Conservation (phyloP, 1,139 yeast species). For the Magnusiomyces clavatus region DNA sequence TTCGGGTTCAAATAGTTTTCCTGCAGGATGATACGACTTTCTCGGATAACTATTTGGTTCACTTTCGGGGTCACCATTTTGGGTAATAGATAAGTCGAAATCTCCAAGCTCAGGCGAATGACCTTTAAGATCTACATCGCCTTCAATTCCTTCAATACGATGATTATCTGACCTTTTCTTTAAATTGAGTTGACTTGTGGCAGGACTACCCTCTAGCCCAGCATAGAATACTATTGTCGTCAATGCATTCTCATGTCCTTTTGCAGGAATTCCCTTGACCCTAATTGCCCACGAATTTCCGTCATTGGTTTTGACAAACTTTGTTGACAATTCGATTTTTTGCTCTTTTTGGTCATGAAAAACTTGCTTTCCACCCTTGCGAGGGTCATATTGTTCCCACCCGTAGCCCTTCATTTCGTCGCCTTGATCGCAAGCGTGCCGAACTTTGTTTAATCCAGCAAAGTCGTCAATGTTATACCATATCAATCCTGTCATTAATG, state of each 20-base stretch:
- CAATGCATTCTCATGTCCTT: conserved; percentile 4
- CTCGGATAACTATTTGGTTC: conserved; percentile 27
- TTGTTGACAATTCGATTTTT: conserved; percentile 56
- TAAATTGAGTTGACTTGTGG: conserved; percentile 31
- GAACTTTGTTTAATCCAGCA: conserved; percentile 49
- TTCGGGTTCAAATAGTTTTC: conserved; percentile 28
- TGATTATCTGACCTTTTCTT: conserved; percentile 20
- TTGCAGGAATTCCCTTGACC: conserved; percentile 50
- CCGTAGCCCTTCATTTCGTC: conserved; percentile 72
- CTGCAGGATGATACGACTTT: conserved; percentile 22
- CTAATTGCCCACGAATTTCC: conserved; percentile 66
- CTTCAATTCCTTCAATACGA: conserved; percentile 25
- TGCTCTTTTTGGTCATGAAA: conserved; percentile 56
- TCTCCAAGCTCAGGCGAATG: conserved; percentile 30
- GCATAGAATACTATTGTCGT: conserved; percentile 73
- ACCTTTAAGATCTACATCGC: conserved; percentile 29
- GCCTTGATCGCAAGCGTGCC: conserved; percentile 74
- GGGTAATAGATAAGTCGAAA: conserved; percentile 27
- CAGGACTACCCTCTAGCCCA: conserved; percentile 49
- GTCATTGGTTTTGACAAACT: conserved; percentile 66
- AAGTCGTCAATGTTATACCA: conserved; percentile 73
- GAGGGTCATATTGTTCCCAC: conserved; percentile 82
- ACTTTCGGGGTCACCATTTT: conserved; percentile 19
- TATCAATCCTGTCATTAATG: conserved; percentile 74
- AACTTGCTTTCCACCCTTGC: conserved; percentile 76